Percentiles rank a stretch among this genome's conserved stretches.
Evolutionary conservation across 1,139 yeast species (phyloP).

Genomic region (Suhomyces terraborum): DNA sequence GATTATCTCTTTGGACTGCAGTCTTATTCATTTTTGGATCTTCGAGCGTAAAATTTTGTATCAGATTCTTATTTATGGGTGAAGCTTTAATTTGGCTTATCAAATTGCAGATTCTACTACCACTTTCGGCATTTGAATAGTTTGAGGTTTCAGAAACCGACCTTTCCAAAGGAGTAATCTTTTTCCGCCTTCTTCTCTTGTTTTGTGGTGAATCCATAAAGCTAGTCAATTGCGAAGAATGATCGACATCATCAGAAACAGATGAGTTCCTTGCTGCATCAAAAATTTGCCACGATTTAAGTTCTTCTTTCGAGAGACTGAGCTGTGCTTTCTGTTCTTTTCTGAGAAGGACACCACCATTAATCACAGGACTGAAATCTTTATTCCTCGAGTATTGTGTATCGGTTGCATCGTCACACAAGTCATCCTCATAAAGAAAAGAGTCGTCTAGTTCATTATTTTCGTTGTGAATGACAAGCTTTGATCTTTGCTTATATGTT

Average conservation of each 20-base stretch:
- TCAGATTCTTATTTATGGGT: not conserved
- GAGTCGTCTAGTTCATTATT: constrained; percentile 41
- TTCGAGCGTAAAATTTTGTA: not conserved
- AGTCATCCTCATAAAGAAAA: constrained; percentile 26
- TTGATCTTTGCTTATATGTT: constrained; percentile 13
- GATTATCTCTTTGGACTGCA: not conserved
- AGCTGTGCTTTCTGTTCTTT: constrained; percentile 37
- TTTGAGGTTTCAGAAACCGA: constrained; percentile 1
- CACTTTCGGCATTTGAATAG: constrained; percentile 6
- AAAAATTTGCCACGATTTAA: constrained; percentile 43
- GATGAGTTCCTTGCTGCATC: constrained; percentile 29
- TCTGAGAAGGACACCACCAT: constrained; percentile 46
- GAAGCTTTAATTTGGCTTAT: constrained; percentile 31
- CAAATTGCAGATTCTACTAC: constrained; percentile 19
- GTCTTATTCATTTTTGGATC: not conserved
- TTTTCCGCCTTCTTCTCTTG: constrained; percentile 30
- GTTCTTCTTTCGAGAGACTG: constrained; percentile 39
- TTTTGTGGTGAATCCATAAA: constrained; percentile 1
- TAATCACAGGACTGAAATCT: constrained; percentile 27
- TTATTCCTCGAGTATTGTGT: not conserved
- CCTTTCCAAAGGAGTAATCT: constrained; percentile 20
- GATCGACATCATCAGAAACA: not conserved
- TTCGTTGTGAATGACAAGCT: constrained; percentile 35
- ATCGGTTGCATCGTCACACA: constrained; percentile 5
- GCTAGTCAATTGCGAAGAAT: not conserved